Percentiles rank a stretch among this genome's conserved stretches.
Evolutionary conservation across 2,329 filamentous ascomycete genomes (phyloP).

Genomic region (Paraphoma sp.): DNA sequence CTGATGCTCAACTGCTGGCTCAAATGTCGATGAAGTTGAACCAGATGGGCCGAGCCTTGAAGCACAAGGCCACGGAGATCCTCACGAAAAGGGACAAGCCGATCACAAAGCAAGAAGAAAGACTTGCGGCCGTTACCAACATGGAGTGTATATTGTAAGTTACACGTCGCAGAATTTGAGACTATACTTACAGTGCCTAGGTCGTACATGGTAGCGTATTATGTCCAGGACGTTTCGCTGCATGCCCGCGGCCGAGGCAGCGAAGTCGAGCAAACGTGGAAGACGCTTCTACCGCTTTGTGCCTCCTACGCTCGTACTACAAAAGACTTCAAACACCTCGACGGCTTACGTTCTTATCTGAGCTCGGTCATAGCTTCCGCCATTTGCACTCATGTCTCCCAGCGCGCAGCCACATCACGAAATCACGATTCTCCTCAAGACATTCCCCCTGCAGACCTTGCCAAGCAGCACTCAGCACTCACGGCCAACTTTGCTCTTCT

Average conservation of each 20-base stretch:
- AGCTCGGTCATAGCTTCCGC: slow-evolving; percentile 48
- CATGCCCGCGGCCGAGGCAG: slow-evolving; percentile 37
- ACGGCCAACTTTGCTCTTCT: slow-evolving; percentile 36
- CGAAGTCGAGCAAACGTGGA: slow-evolving; percentile 46
- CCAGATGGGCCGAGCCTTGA: slow-evolving; percentile 53
- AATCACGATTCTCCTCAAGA: slow-evolving; percentile 40
- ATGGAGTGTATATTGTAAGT: slow-evolving; percentile 55
- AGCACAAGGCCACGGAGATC: slow-evolving; percentile 53
- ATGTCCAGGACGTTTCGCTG: slow-evolving; percentile 38
- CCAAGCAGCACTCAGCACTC: slow-evolving; percentile 27
- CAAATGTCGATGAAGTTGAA: slow-evolving; percentile 50
- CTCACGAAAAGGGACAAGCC: slow-evolving; percentile 31
- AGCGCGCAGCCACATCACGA: slow-evolving; percentile 27
- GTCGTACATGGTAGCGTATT: slow-evolving; percentile 48
- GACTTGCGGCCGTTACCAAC: slow-evolving; percentile 49
- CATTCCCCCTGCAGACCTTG: slow-evolving; percentile 25
- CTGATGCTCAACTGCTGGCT: slow-evolving; percentile 46
- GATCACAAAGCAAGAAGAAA: slow-evolving; percentile 40
- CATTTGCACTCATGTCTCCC: slow-evolving; percentile 43
- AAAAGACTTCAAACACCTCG: slow-evolving; percentile 45
- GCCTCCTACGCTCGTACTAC: slow-evolving; percentile 40
- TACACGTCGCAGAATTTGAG: fast-evolving
- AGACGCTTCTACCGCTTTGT: slow-evolving; percentile 45
- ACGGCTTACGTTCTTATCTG: slow-evolving; percentile 51
- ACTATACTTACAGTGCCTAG: slow-evolving; percentile 29